Percentiles rank a stretch among this genome's conserved stretches.
Conservation (phyloP, 176 grass and related monocot species). For the Zea mays region Zm-B73-REFERENCE-NAM-5.0 NC_050102.1:168912501-168913000, state of each 20-base stretch:
- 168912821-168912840: constrained; percentile 65
- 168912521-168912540: too few relatives aligned
- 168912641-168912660: constrained; percentile 42
- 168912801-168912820: constrained; percentile 65
- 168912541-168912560: constrained; percentile 39
- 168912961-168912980: neutral
- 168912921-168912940: too few relatives aligned
- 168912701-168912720: constrained; percentile 54
- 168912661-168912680: constrained; percentile 65
- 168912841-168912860: constrained; percentile 58
- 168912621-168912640: constrained; percentile 13
- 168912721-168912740: constrained; percentile 37
- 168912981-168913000: neutral
- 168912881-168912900: constrained; percentile 73
- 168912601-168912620: too few relatives aligned
- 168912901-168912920: constrained; percentile 84
- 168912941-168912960: neutral
- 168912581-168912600: constrained; percentile 10
- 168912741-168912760: constrained; percentile 69
- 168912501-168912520: constrained; percentile 71
- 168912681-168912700: constrained; percentile 62
- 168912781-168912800: constrained; percentile 64
- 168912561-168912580: constrained; percentile 11
- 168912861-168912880: constrained; percentile 51
- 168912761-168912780: constrained; percentile 61